Conservation (phyloP, 2,329 filamentous ascomycete genomes). For the Setomelanomma holmii region DNA sequence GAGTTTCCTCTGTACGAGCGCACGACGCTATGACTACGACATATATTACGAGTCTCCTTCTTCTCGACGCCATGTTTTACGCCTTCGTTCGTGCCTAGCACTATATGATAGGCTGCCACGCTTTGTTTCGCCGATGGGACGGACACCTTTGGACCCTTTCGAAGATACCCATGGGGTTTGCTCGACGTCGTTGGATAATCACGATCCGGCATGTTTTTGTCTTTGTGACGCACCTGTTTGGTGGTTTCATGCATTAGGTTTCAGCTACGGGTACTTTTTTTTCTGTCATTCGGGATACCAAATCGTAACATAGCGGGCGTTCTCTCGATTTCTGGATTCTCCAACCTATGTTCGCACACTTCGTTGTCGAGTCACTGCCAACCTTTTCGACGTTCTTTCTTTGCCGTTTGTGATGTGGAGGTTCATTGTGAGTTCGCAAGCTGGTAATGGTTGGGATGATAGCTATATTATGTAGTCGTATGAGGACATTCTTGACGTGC, state of each 20-base stretch:
- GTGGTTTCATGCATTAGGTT: conserved; percentile 18
- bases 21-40: conserved; percentile 32
- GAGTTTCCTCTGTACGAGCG: conserved; percentile 10
- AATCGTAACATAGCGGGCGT: conserved; percentile 34
- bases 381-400: no score
- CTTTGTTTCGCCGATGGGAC: conserved; percentile 29
- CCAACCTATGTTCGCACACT: background rate
- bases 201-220: conserved; percentile 9
- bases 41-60: conserved; percentile 26
- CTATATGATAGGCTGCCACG: conserved; percentile 18
- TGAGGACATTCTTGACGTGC: background rate
- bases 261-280: conserved; percentile 7
- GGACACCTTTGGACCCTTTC: conserved; percentile 32
- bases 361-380: no score
- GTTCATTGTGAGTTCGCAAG: background rate
- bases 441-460: background rate
- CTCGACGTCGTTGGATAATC: conserved; percentile 24
- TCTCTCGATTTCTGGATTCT: conserved; percentile 3
- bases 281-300: conserved; percentile 31
- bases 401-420: no score
- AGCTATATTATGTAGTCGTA: background rate
- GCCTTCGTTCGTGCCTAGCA: conserved; percentile 20
- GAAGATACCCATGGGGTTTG: conserved; percentile 41
- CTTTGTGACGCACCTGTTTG: conserved; percentile 17
- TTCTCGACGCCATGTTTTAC: conserved; percentile 21